Percentiles rank a stretch among this genome's conserved stretches.
Conservation (phyloP, 176 grass and related monocot genomes). For the Phragmites australis region DNA sequence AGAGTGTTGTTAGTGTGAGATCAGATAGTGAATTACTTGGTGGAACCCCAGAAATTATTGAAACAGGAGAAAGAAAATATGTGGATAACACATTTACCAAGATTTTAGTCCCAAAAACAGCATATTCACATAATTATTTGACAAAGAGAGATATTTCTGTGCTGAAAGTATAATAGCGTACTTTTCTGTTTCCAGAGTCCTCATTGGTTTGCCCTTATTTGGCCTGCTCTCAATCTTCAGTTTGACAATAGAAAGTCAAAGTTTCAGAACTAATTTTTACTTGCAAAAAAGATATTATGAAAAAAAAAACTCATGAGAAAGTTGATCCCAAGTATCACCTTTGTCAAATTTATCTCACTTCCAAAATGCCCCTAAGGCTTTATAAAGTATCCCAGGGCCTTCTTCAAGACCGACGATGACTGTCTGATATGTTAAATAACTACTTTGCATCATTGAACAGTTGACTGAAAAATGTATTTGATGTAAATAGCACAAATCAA, state of each 20-base stretch:
- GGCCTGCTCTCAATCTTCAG: conserved; percentile 66
- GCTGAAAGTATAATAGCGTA: conserved; percentile 20
- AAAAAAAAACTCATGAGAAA: conserved; percentile 19
- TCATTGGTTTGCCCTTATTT: conserved; percentile 49
- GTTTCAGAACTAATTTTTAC: not conserved
- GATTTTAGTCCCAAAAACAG: not conserved
- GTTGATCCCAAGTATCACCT: conserved; percentile 40
- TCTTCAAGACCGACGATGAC: conserved; percentile 64
- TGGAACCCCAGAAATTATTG: not conserved
- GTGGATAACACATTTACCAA: not conserved
- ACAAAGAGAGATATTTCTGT: not conserved
- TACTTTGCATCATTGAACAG: conserved; percentile 11
- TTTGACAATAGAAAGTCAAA: not conserved
- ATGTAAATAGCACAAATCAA: not conserved
- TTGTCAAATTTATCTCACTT: conserved; percentile 56
- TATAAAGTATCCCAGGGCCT: conserved; percentile 52
- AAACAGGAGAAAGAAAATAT: not conserved
- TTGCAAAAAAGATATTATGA: not conserved
- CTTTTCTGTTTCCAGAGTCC: conserved; percentile 51
- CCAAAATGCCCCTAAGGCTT: conserved; percentile 58
- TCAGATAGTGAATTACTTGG: not conserved
- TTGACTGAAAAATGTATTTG: conserved; percentile 27
- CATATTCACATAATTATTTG: not conserved
- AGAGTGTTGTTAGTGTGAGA: not conserved
- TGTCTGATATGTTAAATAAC: conserved; percentile 42